Evolutionary conservation across 306 rosid genomes (phyloP).

Genomic region (Betula pendula): DNA sequence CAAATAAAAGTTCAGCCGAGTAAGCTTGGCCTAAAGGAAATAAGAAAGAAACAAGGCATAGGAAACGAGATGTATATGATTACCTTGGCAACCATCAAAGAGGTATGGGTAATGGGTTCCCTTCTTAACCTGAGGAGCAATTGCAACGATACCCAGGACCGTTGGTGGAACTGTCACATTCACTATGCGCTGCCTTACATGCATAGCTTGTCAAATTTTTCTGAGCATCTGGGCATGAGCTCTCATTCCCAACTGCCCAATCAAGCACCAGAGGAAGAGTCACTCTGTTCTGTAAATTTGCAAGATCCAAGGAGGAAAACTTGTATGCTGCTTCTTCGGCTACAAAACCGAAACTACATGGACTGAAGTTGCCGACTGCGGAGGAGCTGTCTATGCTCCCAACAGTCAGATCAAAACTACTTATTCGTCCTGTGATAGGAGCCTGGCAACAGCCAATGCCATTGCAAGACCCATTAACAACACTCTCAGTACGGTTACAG

Average conservation of each 20-base stretch:
- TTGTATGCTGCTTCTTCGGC: conserved; percentile 13
- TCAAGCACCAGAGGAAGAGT: conserved; percentile 15
- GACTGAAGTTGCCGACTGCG: not conserved
- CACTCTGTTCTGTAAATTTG: not conserved
- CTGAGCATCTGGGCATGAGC: not conserved
- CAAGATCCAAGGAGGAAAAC: not conserved
- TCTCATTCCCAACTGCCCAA: conserved; percentile 28
- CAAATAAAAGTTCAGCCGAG: too few species aligned
- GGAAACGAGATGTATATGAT: too few species aligned
- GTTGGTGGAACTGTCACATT: not conserved
- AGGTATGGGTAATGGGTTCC: conserved; percentile 33
- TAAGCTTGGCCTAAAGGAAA: too few species aligned
- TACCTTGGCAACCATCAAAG: conserved; percentile 18
- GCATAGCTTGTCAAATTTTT: not conserved
- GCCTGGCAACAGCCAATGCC: conserved; percentile 31
- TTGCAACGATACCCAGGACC: conserved; percentile 23
- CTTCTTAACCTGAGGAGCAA: conserved; percentile 22
- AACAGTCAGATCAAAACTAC: accelerated
- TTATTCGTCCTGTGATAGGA: not conserved
- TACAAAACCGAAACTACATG: conserved; percentile 30
- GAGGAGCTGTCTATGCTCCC: accelerated
- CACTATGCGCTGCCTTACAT: not conserved
- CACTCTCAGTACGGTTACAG: not conserved
- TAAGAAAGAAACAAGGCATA: accelerated
- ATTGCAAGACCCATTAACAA: not conserved